phyloP scores from a whole-genome alignment of 1,284 basidiomycete species.

The Neonothopanus nambi region DNA sequence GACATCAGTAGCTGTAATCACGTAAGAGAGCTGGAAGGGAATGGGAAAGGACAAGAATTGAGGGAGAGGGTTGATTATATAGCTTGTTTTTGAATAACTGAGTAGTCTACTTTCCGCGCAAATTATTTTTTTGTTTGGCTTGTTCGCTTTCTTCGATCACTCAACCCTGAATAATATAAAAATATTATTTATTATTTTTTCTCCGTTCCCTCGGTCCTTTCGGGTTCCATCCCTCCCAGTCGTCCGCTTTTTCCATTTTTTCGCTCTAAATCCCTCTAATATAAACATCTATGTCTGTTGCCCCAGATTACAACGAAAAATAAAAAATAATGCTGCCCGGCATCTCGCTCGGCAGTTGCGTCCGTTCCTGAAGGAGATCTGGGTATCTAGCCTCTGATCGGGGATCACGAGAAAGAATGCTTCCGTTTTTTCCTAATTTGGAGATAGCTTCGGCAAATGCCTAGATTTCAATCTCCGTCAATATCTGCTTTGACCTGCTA shows the following conservation, averaged over 20 bases:
- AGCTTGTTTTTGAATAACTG: neutral
- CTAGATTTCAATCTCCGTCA: too few relatives aligned
- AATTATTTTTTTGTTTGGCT: neutral
- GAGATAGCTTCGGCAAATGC: neutral
- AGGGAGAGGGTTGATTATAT: neutral
- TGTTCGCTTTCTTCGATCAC: constrained; percentile 6
- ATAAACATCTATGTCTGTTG: too few relatives aligned
- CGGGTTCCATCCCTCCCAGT: neutral
- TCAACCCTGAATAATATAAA: neutral
- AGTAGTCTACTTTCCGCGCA: neutral
- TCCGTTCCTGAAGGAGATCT: constrained; percentile 4
- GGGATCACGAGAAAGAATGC: constrained; percentile 15
- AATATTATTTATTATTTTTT: neutral
- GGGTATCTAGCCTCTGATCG: constrained; percentile 10
- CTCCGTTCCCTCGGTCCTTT: constrained; percentile 4
- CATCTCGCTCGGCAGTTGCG: constrained; percentile 1
- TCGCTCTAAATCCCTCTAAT: neutral
- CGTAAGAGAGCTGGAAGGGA: neutral
- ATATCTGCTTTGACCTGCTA: too few relatives aligned
- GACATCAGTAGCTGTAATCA: neutral
- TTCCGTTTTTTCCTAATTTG: constrained; percentile 16
- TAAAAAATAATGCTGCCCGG: too few relatives aligned
- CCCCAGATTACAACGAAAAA: neutral
- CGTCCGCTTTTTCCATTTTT: neutral
- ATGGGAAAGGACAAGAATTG: neutral